A percentile compares a stretch with the other conserved stretches of the same genome.
Conservation (phyloP, 768 basidiomycete genomes). For the Dacryopinax spathularia region DNA sequence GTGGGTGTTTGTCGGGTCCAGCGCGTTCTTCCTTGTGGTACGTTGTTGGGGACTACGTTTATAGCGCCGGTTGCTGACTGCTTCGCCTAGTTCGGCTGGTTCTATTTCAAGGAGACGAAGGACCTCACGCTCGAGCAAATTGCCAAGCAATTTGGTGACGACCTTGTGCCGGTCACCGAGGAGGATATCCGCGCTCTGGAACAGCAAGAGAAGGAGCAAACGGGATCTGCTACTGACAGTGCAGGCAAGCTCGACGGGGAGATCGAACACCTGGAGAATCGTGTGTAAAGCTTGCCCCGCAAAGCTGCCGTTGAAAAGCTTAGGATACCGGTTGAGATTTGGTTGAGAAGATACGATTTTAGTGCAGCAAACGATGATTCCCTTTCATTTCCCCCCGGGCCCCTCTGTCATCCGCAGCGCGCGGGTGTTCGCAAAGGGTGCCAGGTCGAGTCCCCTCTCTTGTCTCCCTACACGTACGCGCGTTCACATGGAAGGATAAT, state of each 20-base stretch:
- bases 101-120: background rate
- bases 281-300: too few relatives aligned
- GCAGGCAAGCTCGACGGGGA: background rate
- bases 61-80: background rate
- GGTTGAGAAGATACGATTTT: too few relatives aligned
- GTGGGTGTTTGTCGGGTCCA: background rate
- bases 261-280: background rate
- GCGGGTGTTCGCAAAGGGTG: too few relatives aligned
- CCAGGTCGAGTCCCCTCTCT: too few relatives aligned
- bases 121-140: background rate
- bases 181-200: background rate
- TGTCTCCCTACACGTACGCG: too few relatives aligned
- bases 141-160: background rate
- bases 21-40: background rate
- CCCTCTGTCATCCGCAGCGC: too few relatives aligned
- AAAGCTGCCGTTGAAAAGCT: too few relatives aligned
- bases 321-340: too few relatives aligned
- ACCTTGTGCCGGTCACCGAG: background rate
- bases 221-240: background rate
- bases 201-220: background rate
- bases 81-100: background rate
- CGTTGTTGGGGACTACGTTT: background rate
- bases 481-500: too few relatives aligned
- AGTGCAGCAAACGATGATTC: too few relatives aligned
- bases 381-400: too few relatives aligned